Percentiles rank a stretch among this genome's conserved stretches.
These are phyloP conservation scores for Hyphopichia homilentoma DNA, from an alignment of 805 yeast species.

Conservation along the genomic window DNA sequence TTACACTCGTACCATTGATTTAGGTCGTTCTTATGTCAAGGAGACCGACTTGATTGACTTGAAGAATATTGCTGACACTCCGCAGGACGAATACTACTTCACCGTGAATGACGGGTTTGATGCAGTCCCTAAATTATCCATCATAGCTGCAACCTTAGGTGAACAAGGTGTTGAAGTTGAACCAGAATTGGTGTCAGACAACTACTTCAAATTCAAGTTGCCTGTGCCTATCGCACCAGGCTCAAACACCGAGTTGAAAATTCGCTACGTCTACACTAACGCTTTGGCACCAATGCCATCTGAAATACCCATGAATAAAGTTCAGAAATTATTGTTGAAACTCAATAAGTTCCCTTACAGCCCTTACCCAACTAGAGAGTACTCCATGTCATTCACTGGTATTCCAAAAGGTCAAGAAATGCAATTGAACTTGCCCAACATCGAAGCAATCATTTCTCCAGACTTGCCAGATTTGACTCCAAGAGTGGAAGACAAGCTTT, in stretches of 20 bases:
- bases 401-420: constrained; percentile 45
- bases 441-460: constrained; percentile 9
- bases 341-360: constrained; percentile 56
- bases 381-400: constrained; percentile 44
- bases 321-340: constrained; percentile 55
- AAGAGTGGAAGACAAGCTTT: constrained; percentile 32
- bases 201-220: constrained; percentile 44
- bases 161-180: constrained; percentile 19
- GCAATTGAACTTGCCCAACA: constrained; percentile 21
- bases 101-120: constrained; percentile 52
- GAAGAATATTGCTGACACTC: constrained; percentile 53
- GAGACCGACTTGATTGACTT: constrained; percentile 56
- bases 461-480: constrained; percentile 31
- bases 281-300: constrained; percentile 61
- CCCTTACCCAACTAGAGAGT: constrained; percentile 55
- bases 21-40: constrained; percentile 60
- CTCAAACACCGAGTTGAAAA: constrained; percentile 43
- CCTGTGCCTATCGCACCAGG: constrained; percentile 69
- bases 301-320: constrained; percentile 52
- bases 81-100: constrained; percentile 54
- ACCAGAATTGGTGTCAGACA: constrained; percentile 11
- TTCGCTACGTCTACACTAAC: constrained; percentile 47
- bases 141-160: constrained; percentile 34
- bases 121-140: constrained; percentile 37
- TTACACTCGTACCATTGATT: constrained; percentile 56